Base-by-base conservation (phyloP, 75 land plant genomes). In the Isoetes taiwanensis region DNA sequence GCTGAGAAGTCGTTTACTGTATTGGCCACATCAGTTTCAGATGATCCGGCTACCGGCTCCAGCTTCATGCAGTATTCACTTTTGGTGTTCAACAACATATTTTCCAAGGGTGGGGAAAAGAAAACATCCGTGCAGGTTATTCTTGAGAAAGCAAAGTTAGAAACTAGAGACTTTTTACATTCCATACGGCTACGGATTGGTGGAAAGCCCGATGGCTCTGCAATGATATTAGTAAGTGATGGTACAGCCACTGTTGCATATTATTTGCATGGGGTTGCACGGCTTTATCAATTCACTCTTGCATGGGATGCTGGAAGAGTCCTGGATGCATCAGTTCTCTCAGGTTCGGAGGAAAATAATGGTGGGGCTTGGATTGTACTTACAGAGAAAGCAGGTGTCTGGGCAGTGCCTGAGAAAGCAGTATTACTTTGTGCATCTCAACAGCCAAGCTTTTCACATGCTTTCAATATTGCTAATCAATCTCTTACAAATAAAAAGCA, bases 231-330 rank as follows among this genome's bases (percentile, higher is more conserved):
- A 56, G 81, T 96, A 61, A 68, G 75, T 32, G 99, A 94, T 71
- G 99, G 99, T 35, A 94, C 86, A 27, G 90, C 99, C 30, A 94
- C 96, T n/a, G 74, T 94, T 3, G 61, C 90, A n/a, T 57, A 78
- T 65, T 72, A 67, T 54, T 61, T 52, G 52, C 69, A 79, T 46
- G 76, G 69, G 54, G 62, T 70, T 34, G 79, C 78, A 6, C 54
- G 65, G 25, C 68, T 89, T 5, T 94, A 94, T 76, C 83, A 82
- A 40, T 88, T 94, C 81, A 90, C 88, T 63, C 63, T 94, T 24
- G 83, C 96, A 25, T 82, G 80, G 76, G 96, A 85, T 73, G 90
- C 84, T 31, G 96, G 96, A 24, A 88, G 79, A 67, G 90, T 89
- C 48, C 34, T 94, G 41, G 99, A 94, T 76, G 90, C 84, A 61